Evolutionary conservation across 2,329 filamentous ascomycete species (phyloP), one percentile per base, ranked within the genome.

Genomic region (Ascochyta fabae): DNA sequence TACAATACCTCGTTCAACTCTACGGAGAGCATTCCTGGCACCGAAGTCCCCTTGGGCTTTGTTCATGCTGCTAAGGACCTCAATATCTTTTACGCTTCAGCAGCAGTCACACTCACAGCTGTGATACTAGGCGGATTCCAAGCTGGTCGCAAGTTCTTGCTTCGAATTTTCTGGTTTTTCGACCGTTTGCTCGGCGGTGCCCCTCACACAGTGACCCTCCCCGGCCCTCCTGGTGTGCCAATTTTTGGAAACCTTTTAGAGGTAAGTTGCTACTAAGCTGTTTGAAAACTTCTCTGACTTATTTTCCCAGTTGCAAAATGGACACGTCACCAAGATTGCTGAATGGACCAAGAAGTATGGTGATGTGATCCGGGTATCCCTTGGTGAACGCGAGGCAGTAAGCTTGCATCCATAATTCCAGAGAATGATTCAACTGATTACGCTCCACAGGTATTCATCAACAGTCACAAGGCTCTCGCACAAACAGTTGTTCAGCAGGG

Each of bases 271-370:
- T 7, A 15, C 4, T 15, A 6, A 15, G 23, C 3, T 24, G 13
- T 31, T 4, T 12, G 12, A 31, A 2, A 10, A 13, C 13, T 15
- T 1, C 10, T 4, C 29, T 33, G 9, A 45, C n/a, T 6, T 15
- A 15, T 19, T 9, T 8, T 12, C n/a, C 16, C 5, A 45, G 42
- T 45, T 45, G 27, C 10, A 22, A 34, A 34, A 24, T 23, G 42
- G 42, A 23, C 42, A 45, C 24, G 31, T 34, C 27, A 34, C 19
- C 9, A 45, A 45, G 22, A 45, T 45, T 34, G 42, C 42, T 29
- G 42, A 45, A 23, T 45, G 42, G 42, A 45, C 42, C 16, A 45
- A 45, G 42, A 34, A 45, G 16, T 45, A 45, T 9, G 42, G 42
- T 22, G 42, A 45, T 34, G 42, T 45, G 3, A 45, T 45, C 27